Evolutionary conservation across 169 alveolate genomes (phyloP).

Genomic region (Cryptosporidium viatorum): DNA sequence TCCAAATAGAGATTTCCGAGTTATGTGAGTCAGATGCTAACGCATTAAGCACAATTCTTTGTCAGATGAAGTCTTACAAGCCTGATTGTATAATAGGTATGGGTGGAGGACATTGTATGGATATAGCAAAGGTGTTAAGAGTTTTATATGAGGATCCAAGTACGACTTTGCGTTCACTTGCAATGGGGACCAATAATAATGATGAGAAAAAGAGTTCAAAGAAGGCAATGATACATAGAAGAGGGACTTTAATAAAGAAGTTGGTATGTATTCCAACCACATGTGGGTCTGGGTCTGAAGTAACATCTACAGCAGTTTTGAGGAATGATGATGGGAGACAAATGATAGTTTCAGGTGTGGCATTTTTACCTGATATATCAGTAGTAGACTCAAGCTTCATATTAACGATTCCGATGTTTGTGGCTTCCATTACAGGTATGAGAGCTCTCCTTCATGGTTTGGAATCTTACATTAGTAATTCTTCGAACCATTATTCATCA

Average conservation of each 20-base stretch:
- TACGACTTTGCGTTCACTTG: constrained; percentile 51
- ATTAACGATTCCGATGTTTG: constrained; percentile 32
- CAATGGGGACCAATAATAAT: constrained; percentile 20
- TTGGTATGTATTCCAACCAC: constrained; percentile 69
- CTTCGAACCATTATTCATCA: constrained; percentile 32
- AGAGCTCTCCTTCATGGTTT: constrained; percentile 67
- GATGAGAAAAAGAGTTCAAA: constrained; percentile 7
- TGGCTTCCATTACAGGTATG: constrained; percentile 66
- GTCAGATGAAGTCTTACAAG: constrained; percentile 42
- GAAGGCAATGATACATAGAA: constrained; percentile 37
- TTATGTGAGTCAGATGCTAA: constrained; percentile 67
- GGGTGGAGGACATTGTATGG: constrained; percentile 75
- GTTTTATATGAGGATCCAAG: constrained; percentile 64
- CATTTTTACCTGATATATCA: constrained; percentile 69
- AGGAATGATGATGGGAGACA: constrained; percentile 70
- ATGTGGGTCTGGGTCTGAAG: constrained; percentile 73
- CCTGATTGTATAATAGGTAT: constrained; percentile 69
- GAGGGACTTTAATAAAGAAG: constrained; percentile 55
- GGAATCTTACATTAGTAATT: constrained; percentile 46
- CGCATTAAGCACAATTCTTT: constrained; percentile 37
- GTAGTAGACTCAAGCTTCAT: constrained; percentile 54
- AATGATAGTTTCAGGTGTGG: constrained; percentile 64
- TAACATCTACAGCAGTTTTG: constrained; percentile 62
- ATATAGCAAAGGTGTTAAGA: constrained; percentile 50
- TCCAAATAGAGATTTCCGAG: constrained; percentile 22